Evolutionary conservation across 441 rosid genomes (phyloP).

Genomic region (California macrophylla): DNA sequence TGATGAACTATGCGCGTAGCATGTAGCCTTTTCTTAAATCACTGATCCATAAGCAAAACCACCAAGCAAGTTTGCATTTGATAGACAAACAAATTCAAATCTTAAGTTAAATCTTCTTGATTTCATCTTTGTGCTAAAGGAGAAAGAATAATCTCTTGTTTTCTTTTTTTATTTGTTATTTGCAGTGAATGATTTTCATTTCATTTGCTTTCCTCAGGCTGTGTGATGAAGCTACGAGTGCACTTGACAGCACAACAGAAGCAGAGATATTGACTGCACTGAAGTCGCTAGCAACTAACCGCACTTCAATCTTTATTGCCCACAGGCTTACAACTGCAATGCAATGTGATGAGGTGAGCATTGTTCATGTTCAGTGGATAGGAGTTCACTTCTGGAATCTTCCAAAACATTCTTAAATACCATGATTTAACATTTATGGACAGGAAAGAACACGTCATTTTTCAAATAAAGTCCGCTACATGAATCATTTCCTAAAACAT

Average conservation of each 20-base stretch:
- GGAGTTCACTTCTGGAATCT: not conserved
- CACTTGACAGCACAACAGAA: slow-evolving; percentile 98
- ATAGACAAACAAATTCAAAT: not conserved
- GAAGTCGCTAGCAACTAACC: slow-evolving; percentile 66
- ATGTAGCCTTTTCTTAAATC: not conserved
- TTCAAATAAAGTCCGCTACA: too few species aligned
- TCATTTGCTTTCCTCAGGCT: slow-evolving; percentile 41
- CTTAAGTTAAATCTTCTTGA: not conserved
- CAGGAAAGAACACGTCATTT: too few species aligned
- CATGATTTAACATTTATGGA: too few species aligned
- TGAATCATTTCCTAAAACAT: too few species aligned
- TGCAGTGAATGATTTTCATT: slow-evolving; percentile 7
- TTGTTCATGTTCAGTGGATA: not conserved
- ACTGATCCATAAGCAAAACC: not conserved
- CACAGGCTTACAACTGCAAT: slow-evolving; percentile 98
- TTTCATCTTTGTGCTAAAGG: not conserved
- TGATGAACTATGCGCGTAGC: not conserved
- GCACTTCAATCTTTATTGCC: slow-evolving; percentile 87
- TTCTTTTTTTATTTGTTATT: not conserved
- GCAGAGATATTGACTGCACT: slow-evolving; percentile 86
- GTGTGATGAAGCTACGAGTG: slow-evolving; percentile 98
- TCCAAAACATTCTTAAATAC: not conserved
- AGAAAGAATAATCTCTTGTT: not conserved
- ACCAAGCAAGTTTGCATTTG: not conserved
- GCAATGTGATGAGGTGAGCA: slow-evolving; percentile 88